A percentile compares a stretch with the other conserved stretches of the same genome.
Conservation (phyloP, 1,284 basidiomycete genomes). For the Spongiforma sp. region DNA sequence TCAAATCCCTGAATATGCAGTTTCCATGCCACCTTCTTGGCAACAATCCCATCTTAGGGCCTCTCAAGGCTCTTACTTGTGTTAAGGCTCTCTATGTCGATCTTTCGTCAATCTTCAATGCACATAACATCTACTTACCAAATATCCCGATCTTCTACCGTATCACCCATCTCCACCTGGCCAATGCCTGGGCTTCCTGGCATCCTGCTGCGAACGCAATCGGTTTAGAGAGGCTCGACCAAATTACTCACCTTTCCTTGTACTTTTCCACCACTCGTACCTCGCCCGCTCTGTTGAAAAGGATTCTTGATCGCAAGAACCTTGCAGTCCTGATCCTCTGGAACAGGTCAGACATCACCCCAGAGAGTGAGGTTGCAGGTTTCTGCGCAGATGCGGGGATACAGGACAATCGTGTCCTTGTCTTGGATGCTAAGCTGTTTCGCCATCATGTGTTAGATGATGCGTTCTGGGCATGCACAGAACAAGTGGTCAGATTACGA, state of each 20-base stretch:
- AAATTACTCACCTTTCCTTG: not conserved
- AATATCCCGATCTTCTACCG: not conserved
- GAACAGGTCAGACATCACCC: not conserved
- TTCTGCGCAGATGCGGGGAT: not conserved
- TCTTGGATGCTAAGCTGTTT: not conserved
- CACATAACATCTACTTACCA: not conserved
- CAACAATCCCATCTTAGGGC: not conserved
- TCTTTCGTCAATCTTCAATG: not conserved
- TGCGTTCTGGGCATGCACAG: not conserved
- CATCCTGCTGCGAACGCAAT: not conserved
- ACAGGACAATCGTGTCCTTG: not conserved
- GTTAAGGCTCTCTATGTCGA: not conserved
- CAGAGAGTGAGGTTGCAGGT: not conserved
- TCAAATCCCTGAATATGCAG: not conserved
- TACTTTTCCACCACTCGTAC: not conserved
- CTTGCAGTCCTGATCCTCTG: not conserved
- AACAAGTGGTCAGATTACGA: not conserved
- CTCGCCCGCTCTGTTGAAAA: not conserved
- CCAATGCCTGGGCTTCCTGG: not conserved
- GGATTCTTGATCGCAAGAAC: not conserved
- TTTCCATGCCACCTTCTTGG: not conserved
- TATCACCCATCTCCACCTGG: not conserved
- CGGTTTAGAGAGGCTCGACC: not conserved
- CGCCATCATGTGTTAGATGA: not conserved
- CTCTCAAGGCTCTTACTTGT: not conserved